Base-by-base conservation (phyloP, 1,284 basidiomycete genomes). In the Malassezia sp. region DNA sequence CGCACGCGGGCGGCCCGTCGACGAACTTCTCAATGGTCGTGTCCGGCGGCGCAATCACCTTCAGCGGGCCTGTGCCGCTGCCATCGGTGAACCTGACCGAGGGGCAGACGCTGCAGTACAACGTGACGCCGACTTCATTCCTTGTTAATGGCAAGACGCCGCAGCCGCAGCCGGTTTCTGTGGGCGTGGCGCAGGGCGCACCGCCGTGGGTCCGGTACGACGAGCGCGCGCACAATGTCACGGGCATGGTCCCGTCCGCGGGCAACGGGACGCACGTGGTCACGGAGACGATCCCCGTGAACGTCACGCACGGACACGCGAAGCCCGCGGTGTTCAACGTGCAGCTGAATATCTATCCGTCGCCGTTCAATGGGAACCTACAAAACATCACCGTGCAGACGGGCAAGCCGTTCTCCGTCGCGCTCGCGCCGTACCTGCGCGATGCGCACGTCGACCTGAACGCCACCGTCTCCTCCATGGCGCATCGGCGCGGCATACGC, bases 351-450 rank as follows among this genome's bases (percentile, higher is more conserved):
- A 69, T 84, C 20, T 80, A 80, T 17, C 76, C 80, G 5, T 81
- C 84, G 0, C 80, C 78, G 61, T 87, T 89, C 70, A 75, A 75
- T 14, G 68, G 77, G 15, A 72, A 73, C 11, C 70, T 85, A 29
- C 77, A 80, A 4, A 72, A 57, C 33, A 45, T 54, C 28, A 43
- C 40, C 6, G 41, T 59, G 3, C 32, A 47, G 12, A n/a, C 39
- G 2, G 54, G 52, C 5, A 37, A 51, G 8, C 22, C 23, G 7
- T 54, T 59, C 21, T 26, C 42, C 21, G 27, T 45, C n/a, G 38
- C 41, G 12, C 33, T 54, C n/a, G 38, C 23, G 12, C 24, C 34
- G 17, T 56, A 49, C 38, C 29, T 52, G 15, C 42, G 50, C 8
- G 35, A 43, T 15, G 20, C 35, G 8, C 53, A 60, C 26, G 37